These are phyloP conservation scores for Picea sitchensis DNA, from an alignment of 75 land plant genomes.

Conservation along the genomic window DNA sequence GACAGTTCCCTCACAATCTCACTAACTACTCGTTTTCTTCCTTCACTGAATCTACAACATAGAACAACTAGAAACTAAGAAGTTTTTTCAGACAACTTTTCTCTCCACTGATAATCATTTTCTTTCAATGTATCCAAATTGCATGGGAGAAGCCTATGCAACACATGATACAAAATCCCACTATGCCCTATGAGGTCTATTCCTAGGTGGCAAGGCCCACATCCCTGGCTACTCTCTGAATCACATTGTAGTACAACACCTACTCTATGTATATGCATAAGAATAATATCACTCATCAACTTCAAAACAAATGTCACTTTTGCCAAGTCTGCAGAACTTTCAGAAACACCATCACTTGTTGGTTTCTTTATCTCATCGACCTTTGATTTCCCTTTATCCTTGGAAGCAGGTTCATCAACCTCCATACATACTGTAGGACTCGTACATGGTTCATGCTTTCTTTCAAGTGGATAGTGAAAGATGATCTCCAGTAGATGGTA, in stretches of 20 bases:
- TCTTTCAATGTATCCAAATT: too few species aligned
- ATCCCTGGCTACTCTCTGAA: too few species aligned
- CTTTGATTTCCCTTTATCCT: constrained; percentile 80
- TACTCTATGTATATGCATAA: constrained; percentile 41
- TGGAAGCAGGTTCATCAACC: constrained; percentile 54
- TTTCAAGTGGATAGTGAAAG: constrained; percentile 38
- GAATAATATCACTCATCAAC: constrained; percentile 70
- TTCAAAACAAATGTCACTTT: constrained; percentile 77
- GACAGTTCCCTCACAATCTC: too few species aligned
- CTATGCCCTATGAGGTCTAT: too few species aligned
- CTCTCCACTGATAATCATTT: too few species aligned
- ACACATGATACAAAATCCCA: too few species aligned
- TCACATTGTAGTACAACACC: too few species aligned
- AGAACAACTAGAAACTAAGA: constrained; percentile 34
- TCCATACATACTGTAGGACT: constrained; percentile 52
- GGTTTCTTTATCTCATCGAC: constrained; percentile 34
- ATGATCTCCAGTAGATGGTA: constrained; percentile 85
- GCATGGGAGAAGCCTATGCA: too few species aligned
- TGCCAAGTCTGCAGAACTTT: constrained; percentile 54
- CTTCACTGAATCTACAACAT: too few species aligned
- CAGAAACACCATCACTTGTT: constrained; percentile 19
- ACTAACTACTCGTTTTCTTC: too few species aligned
- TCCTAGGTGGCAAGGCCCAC: too few species aligned
- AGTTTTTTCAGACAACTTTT: constrained; percentile 25
- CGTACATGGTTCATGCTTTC: constrained; percentile 26